phyloP scores from a whole-genome alignment of 352 stramenopile genomes.

The Thraustochytrium sp. region DNA sequence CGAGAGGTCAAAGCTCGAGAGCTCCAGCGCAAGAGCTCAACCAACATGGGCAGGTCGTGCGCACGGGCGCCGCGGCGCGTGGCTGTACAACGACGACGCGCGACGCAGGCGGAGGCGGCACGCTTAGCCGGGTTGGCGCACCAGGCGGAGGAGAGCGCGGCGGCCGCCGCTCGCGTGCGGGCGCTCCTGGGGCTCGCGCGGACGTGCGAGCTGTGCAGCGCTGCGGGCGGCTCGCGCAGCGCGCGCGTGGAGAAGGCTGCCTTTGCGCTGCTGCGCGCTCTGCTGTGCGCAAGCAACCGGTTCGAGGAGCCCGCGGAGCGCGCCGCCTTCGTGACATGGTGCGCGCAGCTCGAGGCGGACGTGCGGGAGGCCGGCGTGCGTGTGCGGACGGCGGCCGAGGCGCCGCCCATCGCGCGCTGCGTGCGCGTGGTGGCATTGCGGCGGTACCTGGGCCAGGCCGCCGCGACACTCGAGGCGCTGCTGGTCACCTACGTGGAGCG shows the following conservation, averaged over 20 bases:
- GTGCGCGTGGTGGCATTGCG: neutral
- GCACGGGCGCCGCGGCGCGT: no score
- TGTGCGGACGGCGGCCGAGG: neutral
- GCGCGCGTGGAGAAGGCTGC: neutral
- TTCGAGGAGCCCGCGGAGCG: neutral
- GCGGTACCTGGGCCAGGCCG: neutral
- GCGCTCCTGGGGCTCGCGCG: neutral
- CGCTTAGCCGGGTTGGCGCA: neutral
- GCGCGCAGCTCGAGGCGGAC: neutral
- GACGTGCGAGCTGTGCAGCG: neutral
- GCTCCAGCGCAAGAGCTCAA: no score
- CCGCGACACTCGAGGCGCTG: neutral
- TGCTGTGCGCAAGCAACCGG: neutral
- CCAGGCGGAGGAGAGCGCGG: neutral
- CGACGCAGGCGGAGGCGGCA: no score
- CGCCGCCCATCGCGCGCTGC: neutral
- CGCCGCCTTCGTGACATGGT: neutral
- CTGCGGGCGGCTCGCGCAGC: neutral
- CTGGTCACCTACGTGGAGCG: neutral
- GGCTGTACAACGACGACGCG: no score
- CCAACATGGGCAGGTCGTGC: no score
- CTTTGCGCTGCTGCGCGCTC: neutral
- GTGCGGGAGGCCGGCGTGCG: neutral
- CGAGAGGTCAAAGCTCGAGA: no score
- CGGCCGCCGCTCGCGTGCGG: neutral